Percentiles rank a stretch among this genome's conserved stretches.
Conservation (phyloP, 441 rosid species). For the Breynia disticha region DNA sequence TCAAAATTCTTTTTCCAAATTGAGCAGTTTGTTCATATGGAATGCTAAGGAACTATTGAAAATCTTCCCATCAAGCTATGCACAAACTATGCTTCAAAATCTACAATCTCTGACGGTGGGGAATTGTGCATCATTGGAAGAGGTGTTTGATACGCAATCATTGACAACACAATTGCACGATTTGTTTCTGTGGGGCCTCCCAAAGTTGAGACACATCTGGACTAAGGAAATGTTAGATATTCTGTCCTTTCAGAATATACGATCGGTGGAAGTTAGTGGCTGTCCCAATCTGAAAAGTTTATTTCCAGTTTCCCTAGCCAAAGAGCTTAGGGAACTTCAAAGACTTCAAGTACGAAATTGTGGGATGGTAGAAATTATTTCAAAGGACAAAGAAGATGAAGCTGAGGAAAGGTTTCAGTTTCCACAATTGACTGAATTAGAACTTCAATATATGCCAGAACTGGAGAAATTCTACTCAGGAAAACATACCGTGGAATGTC, state of each 20-base stretch:
- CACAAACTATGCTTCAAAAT: neutral
- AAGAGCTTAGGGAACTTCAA: constrained; percentile 10
- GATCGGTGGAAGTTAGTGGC: neutral
- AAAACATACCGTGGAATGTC: constrained; percentile 3
- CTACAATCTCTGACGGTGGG: neutral
- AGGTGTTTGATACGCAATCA: constrained; percentile 16
- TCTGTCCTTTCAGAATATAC: constrained; percentile 13
- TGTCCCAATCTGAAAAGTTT: constrained; percentile 17
- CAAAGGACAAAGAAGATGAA: neutral
- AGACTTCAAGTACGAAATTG: constrained; percentile 3
- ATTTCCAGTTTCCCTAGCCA: constrained; percentile 19
- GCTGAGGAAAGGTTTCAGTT: constrained; percentile 12
- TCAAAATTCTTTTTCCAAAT: constrained; percentile 8
- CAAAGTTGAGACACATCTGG: constrained; percentile 24
- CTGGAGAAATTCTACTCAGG: constrained; percentile 9
- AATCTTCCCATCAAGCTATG: neutral
- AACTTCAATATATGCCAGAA: neutral
- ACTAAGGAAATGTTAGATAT: neutral
- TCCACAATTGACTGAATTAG: neutral
- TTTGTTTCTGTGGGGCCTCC: constrained; percentile 5
- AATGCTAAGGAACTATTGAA: neutral
- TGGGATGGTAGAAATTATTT: constrained; percentile 17
- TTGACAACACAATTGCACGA: too few species aligned
- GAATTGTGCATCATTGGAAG: constrained; percentile 13
- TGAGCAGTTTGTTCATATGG: neutral